Evolutionary conservation across 768 basidiomycete genomes (phyloP).

Genomic region (Mycena floridula): DNA sequence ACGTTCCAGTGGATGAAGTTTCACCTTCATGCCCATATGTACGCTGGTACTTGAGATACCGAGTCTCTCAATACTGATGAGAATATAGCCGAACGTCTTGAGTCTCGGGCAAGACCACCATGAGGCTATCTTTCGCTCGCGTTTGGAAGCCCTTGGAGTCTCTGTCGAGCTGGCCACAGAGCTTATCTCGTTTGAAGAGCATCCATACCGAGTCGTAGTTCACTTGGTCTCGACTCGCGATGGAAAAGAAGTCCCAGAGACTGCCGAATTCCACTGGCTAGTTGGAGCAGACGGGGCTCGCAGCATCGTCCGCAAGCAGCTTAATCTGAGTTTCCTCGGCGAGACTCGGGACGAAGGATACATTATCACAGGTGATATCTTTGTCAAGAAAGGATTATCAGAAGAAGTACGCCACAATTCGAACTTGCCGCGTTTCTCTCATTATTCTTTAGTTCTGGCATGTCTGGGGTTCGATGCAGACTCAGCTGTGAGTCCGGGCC

Average conservation of each 20-base stretch:
- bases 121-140: conserved; percentile 25
- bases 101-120: conserved; percentile 20
- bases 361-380: conserved; percentile 30
- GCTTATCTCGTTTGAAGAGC: conserved; percentile 26
- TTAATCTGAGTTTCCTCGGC: conserved; percentile 36
- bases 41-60: no score
- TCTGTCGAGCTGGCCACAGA: conserved; percentile 30
- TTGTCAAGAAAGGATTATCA: conserved; percentile 23
- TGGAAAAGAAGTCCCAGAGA: conserved; percentile 20
- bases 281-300: conserved; percentile 36
- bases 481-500: no score
- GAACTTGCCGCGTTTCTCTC: not conserved
- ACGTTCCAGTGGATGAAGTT: conserved; percentile 6
- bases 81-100: conserved; percentile 11
- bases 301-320: conserved; percentile 30
- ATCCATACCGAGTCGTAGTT: conserved; percentile 21
- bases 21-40: conserved; percentile 15
- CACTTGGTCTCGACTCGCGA: conserved; percentile 16
- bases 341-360: conserved; percentile 24
- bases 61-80: no score
- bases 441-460: conserved; percentile 14
- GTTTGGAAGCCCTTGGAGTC: conserved; percentile 15
- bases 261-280: conserved; percentile 22
- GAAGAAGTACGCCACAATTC: conserved; percentile 14
- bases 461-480: conserved; percentile 17